phyloP scores from a whole-genome alignment of 2,329 filamentous ascomycete species.

The Colletotrichum coccodes region DNA sequence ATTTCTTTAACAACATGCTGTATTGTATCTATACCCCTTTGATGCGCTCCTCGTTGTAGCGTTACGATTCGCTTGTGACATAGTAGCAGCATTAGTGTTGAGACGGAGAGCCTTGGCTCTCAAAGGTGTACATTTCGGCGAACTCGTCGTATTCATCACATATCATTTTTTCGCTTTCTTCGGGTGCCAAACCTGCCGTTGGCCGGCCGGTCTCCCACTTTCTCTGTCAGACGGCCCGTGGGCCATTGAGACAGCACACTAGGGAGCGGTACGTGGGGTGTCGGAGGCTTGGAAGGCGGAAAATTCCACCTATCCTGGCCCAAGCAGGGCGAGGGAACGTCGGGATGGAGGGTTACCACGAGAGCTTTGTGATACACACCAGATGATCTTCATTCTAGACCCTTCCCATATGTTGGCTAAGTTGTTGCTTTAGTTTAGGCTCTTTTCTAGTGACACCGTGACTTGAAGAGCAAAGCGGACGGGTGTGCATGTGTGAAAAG shows the following conservation, averaged over 20 bases:
- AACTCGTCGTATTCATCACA: not conserved
- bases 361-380: not conserved
- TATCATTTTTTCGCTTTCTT: not conserved
- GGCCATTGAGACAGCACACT: not conserved
- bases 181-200: not conserved
- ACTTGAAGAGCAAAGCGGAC: not conserved
- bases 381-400: not conserved
- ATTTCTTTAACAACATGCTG: conserved; percentile 9
- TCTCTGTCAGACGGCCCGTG: not conserved
- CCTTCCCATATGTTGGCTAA: not conserved
- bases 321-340: not conserved
- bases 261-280: not conserved
- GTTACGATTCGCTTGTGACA: conserved; percentile 4
- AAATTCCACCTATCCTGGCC: conserved; percentile 11
- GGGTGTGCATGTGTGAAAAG: not conserved
- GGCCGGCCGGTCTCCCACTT: not conserved
- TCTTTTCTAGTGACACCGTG: not conserved
- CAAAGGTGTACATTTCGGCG: conserved; percentile 7
- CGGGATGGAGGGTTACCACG: not conserved
- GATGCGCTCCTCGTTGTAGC: conserved; percentile 1
- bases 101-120: not conserved
- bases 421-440: not conserved
- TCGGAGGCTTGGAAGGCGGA: not conserved
- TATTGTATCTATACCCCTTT: conserved; percentile 31
- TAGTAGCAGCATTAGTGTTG: conserved; percentile 12